These are phyloP conservation scores for Gymnopus androsaceus DNA, from an alignment of 1,284 basidiomycete species.

Conservation along the genomic window DNA sequence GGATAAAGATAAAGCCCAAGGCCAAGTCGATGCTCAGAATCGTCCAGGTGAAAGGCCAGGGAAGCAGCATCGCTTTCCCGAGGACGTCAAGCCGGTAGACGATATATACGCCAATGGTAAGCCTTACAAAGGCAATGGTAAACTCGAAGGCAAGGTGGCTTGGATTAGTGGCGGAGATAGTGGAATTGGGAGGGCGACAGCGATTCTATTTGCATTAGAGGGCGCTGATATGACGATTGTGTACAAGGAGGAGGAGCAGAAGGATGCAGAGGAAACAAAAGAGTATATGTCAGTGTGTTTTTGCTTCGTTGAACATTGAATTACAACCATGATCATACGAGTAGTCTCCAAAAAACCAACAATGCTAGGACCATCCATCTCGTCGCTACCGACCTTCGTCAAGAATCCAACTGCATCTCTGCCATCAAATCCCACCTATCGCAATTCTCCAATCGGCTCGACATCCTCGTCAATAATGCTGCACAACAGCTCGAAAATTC, in stretches of 20 bases:
- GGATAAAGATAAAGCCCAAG: not conserved
- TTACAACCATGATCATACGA: slow-evolving; percentile 21
- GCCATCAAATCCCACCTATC: slow-evolving; percentile 46
- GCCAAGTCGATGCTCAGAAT: slow-evolving; percentile 12
- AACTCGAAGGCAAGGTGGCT: slow-evolving; percentile 49
- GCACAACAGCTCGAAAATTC: slow-evolving; percentile 52
- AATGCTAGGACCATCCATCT: slow-evolving; percentile 36
- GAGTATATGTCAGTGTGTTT: slow-evolving; percentile 31
- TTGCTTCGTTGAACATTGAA: not conserved
- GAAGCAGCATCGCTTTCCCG: not conserved
- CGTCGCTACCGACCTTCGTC: slow-evolving; percentile 43
- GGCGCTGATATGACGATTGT: slow-evolving; percentile 58
- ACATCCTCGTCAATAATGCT: slow-evolving; percentile 55
- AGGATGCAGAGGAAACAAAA: slow-evolving; percentile 44
- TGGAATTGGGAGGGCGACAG: slow-evolving; percentile 32
- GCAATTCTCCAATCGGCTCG: slow-evolving; percentile 38
- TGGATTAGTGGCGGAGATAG: slow-evolving; percentile 54
- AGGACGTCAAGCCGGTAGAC: slow-evolving; percentile 38
- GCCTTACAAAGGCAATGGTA: slow-evolving; percentile 40
- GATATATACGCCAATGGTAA: slow-evolving; percentile 52
- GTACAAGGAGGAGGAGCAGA: slow-evolving; percentile 49
- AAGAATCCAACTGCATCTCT: slow-evolving; percentile 43
- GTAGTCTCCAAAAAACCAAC: slow-evolving; percentile 26
- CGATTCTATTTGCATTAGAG: slow-evolving; percentile 45
- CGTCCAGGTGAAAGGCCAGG: slow-evolving; percentile 4